Percentiles rank a stretch among this genome's conserved stretches.
Evolutionary conservation across 2,329 filamentous ascomycete species (phyloP).

Genomic region (Berkeleyomyces rouxiae): DNA sequence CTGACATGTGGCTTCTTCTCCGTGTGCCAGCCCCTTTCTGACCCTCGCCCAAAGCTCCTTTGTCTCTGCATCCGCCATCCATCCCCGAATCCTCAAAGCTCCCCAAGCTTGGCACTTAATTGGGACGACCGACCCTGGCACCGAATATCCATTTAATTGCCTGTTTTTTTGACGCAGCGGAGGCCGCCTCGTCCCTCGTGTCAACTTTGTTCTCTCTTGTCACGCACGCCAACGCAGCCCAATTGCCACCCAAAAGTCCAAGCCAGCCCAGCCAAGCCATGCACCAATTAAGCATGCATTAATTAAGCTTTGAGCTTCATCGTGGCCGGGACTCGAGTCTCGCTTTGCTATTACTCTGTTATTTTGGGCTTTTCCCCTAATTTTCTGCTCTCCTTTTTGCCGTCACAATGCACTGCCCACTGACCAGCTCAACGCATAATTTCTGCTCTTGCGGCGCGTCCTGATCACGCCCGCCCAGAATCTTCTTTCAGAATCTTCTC

Average conservation of each 20-base stretch:
- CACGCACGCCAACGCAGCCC: neutral
- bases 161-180: neutral
- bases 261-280: neutral
- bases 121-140: neutral
- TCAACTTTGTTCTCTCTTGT: neutral
- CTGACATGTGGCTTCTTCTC: neutral
- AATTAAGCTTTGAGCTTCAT: neutral
- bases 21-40: neutral
- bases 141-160: neutral
- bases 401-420: neutral
- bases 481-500: neutral
- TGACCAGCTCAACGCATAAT: no score
- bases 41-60: neutral
- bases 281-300: constrained; percentile 3
- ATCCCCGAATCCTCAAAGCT: neutral
- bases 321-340: neutral
- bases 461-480: neutral
- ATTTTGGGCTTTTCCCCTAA: neutral
- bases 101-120: neutral
- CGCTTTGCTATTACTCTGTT: neutral
- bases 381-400: neutral
- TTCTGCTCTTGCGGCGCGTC: neutral
- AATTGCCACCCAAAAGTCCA: neutral
- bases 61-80: neutral
- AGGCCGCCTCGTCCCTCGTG: neutral